These are phyloP conservation scores for Phytopythium vexans DNA, from an alignment of 352 stramenopile genomes.

Conservation along the genomic window DNA sequence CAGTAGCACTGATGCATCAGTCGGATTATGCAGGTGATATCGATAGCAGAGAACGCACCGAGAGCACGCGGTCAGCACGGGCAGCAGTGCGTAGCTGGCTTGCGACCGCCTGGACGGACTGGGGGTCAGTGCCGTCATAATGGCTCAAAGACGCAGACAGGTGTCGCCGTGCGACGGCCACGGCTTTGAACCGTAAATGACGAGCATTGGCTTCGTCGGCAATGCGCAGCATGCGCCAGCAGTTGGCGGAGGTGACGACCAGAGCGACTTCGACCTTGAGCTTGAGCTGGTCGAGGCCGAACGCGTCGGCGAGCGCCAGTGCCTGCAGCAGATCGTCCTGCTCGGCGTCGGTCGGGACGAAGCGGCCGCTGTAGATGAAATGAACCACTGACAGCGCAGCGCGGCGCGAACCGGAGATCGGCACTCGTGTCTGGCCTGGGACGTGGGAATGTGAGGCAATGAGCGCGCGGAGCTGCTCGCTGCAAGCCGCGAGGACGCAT, in stretches of 20 bases:
- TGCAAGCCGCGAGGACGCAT: constrained; percentile 60
- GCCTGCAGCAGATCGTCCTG: constrained; percentile 61
- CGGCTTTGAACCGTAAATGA: constrained; percentile 53
- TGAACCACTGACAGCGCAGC: constrained; percentile 50
- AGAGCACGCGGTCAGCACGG: neutral
- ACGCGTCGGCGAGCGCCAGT: constrained; percentile 70
- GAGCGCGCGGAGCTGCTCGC: constrained; percentile 65
- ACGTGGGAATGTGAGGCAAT: constrained; percentile 27
- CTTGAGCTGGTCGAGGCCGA: constrained; percentile 69
- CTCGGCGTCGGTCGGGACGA: constrained; percentile 12
- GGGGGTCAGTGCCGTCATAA: neutral
- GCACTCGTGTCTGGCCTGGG: no score
- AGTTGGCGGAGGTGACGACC: constrained; percentile 37
- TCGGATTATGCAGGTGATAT: no score
- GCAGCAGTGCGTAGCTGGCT: neutral
- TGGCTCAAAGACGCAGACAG: constrained; percentile 14
- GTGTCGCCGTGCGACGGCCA: constrained; percentile 29
- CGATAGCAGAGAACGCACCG: neutral
- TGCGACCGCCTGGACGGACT: neutral
- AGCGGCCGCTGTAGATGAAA: constrained; percentile 75
- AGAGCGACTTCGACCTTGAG: constrained; percentile 55
- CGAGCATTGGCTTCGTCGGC: constrained; percentile 53
- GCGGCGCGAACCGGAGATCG: constrained; percentile 27
- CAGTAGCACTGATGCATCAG: no score
- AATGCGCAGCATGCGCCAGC: constrained; percentile 57